These are phyloP conservation scores for Annona squamosa DNA, from an alignment of 164 flowering plant species.

Conservation along the genomic window DNA sequence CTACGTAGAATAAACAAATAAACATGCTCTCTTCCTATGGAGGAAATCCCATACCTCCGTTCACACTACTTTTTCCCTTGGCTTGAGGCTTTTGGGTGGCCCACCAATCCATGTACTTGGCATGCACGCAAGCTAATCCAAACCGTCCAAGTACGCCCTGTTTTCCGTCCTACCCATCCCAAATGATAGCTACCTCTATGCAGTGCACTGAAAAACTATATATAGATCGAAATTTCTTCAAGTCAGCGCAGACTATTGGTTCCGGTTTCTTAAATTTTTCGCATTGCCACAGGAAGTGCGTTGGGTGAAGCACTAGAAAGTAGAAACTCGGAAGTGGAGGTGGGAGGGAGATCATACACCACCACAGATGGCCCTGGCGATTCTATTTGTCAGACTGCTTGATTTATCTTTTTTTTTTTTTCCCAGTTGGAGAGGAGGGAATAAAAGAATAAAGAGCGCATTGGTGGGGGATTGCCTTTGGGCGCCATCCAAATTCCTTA, in stretches of 20 bases:
- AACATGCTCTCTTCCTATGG: background rate
- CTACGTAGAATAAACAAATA: background rate
- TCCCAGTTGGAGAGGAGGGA: background rate
- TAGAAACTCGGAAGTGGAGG: background rate
- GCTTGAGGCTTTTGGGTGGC: background rate
- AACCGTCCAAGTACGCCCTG: background rate
- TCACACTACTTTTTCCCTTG: background rate
- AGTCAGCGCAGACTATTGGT: too few species aligned
- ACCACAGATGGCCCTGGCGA: background rate
- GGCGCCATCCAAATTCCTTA: slow-evolving; percentile 9
- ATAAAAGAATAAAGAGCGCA: slow-evolving; percentile 10
- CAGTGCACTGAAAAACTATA: too few species aligned
- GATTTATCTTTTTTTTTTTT: background rate
- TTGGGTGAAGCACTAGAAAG: background rate
- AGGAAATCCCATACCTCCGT: background rate
- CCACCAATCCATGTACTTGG: background rate
- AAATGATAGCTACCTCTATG: too few species aligned
- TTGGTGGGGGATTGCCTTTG: slow-evolving; percentile 7
- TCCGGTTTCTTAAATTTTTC: too few species aligned
- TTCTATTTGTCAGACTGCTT: background rate
- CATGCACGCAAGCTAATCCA: background rate
- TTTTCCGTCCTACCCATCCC: too few species aligned
- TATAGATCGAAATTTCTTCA: too few species aligned
- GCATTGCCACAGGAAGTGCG: background rate
- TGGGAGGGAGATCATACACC: background rate